Base-by-base conservation (phyloP, 148 eudicot species). In the Chenopodium formosanum region DNA sequence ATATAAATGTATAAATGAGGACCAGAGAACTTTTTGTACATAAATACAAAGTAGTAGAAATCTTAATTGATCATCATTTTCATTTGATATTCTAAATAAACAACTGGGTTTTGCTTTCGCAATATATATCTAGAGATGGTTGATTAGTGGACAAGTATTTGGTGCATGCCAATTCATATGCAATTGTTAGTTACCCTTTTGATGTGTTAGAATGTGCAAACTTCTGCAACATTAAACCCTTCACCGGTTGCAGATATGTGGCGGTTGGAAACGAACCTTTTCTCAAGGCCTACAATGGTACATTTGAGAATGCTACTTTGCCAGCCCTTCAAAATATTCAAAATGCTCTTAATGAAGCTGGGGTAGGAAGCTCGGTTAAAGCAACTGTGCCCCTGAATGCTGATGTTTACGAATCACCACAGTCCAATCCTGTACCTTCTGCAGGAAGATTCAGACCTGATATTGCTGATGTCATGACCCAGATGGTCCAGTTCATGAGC, bases 231-330 rank as follows among this genome's bases (percentile, higher is more conserved):
- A 2, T 1, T 62, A 2, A 23, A 4, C 1, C 11, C 5, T 76
- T n/a, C 7, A 77, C 10, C 63, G 73, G 16, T 77, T 80, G 78
- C 91, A 95, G 98, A 85, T 92, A 91, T 81, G 98, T 95, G 40
- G 98, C 94, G 16, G 97, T 95, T 65, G 98, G 98, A 71, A 95
- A 94, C 70, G 97, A 92, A 83, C 99, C 99, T 31, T 93, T 95
- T 76, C 89, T 95, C 63, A 85, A 80, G 70, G 56, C 94, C 56
- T 95, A 95, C 88, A 92, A 92, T 76, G 78, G 83, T 69, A 85
- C 93, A 19, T 95, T 88, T 77, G 50, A 86, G 32, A 89, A 88
- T 27, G 27, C 76, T 68, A 94, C 97, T 13, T 86, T 92, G 27
- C 99, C 97, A 25, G 99, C 95, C 66, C 97, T 95, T 19, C 80